Evolutionary conservation across 371 early-diverging fungal species (phyloP), one percentile per base, ranked within the genome.

Genomic region (Actinomortierella ambigua): DNA sequence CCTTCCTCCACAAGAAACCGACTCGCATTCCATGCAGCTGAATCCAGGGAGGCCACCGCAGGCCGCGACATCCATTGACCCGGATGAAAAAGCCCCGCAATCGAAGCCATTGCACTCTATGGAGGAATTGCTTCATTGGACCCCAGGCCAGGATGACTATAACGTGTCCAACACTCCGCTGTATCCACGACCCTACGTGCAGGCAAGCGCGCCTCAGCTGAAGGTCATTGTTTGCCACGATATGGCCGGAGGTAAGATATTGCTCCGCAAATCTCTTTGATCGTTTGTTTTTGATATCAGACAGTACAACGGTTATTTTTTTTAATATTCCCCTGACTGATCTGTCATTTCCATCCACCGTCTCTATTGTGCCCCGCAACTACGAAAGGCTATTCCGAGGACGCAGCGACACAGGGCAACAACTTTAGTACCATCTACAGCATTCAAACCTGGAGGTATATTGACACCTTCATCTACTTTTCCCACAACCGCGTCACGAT

Each of bases 381-480:
- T 6, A 6, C 34, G 11, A 34, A 34, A 76, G 88, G 89, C 0
- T 88, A 90, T 57, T 67, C 51, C 24, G 82, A 86, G 61, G 89
- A 88, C 51, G 65, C 59, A 3, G 42, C 34, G 8, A 61, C 81
- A 2, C 89, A 86, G 51, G 87, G 88, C 39, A 80, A 79, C 52
- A 57, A 67, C 54, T 80, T 76, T 63, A 51, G 73, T 3, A 69
- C 61, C 0, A 76, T 81, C 22, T 85, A 84, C 51, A 69, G 61
- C 50, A 50, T 69, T 50, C 82, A 84, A 44, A 81, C 86, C 60
- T 87, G 85, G 85, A 80, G 75, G 55, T 79, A 81, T 54, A 68
- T 85, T n/a, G 88, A 88, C 57, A 80, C 69, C 2, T 88, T 87
- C 64, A 81, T 85, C 41, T 89, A 85, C 65, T 90, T 90, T 61